Evolutionary conservation across 768 basidiomycete genomes (phyloP), one percentile per base, ranked within the genome.

Genomic region (Tulasnella sp.): DNA sequence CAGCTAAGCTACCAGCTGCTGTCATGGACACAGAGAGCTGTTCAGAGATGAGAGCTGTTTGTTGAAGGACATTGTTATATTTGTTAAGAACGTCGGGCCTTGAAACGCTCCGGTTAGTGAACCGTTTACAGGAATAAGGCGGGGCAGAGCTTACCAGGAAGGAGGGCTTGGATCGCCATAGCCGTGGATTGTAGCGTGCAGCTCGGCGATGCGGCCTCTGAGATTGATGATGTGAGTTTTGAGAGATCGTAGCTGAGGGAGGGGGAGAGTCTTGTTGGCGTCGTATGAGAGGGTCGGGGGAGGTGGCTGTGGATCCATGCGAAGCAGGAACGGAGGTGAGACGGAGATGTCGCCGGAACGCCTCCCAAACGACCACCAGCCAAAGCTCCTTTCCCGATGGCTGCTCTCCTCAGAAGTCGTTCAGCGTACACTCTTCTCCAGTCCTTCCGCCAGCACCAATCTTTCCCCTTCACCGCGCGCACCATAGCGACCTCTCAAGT

Each of bases 81-180:
- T 92, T 93, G 16, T 89, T 88, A 69, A 94, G 83, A 70, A 94
- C 86, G 77, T 94, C 92, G 2, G 92, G 92, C 92, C 92, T 94
- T 8, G 90, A 80, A 2, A 5, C n/a, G 89, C 88, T 42, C 5
- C 14, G 11, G 14, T 72, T 26, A 72, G 36, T 72, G 19, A 41
- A 19, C 37, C 22, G 9, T 64, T 32, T 42, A 5, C 17, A 29
- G 40, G 14, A 17, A 40, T 37, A n/a, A 17, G 32, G 14, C 14
- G 17, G 14, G n/a, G 17, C 7, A 17, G 40, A 17, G 32, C 69
- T 7, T 36, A 72, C 71, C 71, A 72, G 35, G 62, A n/a, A 11
- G 71, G 62, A 72, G 59, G 59, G 36, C 17, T 63, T 17, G 35
- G 62, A 16, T 41, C 34, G 41, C 71, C 71, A 26, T 72, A 66